Evolutionary conservation across 768 basidiomycete species (phyloP).

Genomic region (Dendrothele bispora): DNA sequence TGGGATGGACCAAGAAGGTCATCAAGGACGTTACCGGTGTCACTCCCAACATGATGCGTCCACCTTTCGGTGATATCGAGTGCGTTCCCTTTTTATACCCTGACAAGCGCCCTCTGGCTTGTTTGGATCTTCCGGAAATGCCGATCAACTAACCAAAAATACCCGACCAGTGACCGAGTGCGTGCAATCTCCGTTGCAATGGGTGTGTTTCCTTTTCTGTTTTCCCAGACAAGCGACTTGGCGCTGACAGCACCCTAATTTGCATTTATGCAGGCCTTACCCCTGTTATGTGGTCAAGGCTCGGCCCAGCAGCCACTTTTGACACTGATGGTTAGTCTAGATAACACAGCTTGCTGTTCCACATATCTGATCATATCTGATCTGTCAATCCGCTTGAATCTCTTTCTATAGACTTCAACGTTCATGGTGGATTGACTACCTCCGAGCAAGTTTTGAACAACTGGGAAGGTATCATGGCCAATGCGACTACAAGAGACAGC

Average conservation of each 20-base stretch:
- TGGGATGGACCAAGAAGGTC: conserved; percentile 84
- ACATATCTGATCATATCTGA: too few species aligned
- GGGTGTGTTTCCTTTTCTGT: conserved; percentile 30
- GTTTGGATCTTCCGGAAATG: conserved; percentile 1
- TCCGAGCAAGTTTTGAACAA: conserved; percentile 64
- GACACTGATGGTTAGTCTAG: conserved; percentile 59
- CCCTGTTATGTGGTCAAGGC: conserved; percentile 84
- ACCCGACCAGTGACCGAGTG: conserved; percentile 76
- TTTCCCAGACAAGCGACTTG: neutral
- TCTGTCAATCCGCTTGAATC: conserved; percentile 9
- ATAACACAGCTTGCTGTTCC: conserved; percentile 1
- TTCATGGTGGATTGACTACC: conserved; percentile 60
- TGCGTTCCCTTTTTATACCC: conserved; percentile 27
- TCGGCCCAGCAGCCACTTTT: conserved; percentile 59
- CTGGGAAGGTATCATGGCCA: conserved; percentile 72
- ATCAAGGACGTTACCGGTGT: conserved; percentile 82
- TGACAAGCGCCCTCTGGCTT: too few species aligned
- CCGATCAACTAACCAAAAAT: conserved; percentile 18
- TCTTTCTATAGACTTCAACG: conserved; percentile 65
- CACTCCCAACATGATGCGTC: conserved; percentile 77
- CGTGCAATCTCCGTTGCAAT: conserved; percentile 81
- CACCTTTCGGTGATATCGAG: conserved; percentile 83
- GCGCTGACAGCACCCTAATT: too few species aligned
- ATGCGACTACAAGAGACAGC: conserved; percentile 53
- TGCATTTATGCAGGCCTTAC: conserved; percentile 43